Percentiles rank a stretch among this genome's conserved stretches.
Evolutionary conservation across 1,139 yeast species (phyloP).

Genomic region (Candida mesenterica): DNA sequence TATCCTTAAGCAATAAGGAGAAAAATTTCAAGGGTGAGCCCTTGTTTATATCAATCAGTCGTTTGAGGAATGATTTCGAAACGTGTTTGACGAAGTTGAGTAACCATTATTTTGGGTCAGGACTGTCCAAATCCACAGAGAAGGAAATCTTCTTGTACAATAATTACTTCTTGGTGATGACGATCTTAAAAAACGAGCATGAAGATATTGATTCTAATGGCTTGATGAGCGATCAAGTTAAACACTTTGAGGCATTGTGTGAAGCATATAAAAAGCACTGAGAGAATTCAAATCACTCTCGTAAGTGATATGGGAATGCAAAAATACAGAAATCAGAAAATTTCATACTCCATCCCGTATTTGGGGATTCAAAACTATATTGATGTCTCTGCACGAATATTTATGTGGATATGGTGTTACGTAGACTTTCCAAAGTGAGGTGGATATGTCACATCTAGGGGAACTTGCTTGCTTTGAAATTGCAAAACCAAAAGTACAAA

Average conservation of each 20-base stretch:
- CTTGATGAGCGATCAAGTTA: slow-evolving; percentile 55
- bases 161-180: slow-evolving; percentile 62
- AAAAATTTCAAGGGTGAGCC: slow-evolving; percentile 58
- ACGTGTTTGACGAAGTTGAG: slow-evolving; percentile 69
- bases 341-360: too few relatives aligned
- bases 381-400: too few relatives aligned
- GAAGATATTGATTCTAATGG: slow-evolving; percentile 38
- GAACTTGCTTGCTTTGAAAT: too few relatives aligned
- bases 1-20: slow-evolving; percentile 36
- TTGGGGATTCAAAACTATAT: too few relatives aligned
- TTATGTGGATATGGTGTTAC: too few relatives aligned
- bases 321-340: too few relatives aligned
- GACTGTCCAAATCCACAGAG: slow-evolving; percentile 41
- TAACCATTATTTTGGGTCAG: slow-evolving; percentile 33
- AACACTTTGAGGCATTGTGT: slow-evolving; percentile 60
- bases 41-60: slow-evolving; percentile 59
- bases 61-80: slow-evolving; percentile 80
- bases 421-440: too few relatives aligned
- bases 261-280: slow-evolving; percentile 50
- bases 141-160: slow-evolving; percentile 73
- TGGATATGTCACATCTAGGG: too few relatives aligned
- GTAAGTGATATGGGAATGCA: too few relatives aligned
- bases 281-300: background rate
- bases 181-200: slow-evolving; percentile 47
- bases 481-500: too few relatives aligned